Conservation (phyloP, 805 yeast genomes). For the Wickerhamomyces kurtzmanii region DNA sequence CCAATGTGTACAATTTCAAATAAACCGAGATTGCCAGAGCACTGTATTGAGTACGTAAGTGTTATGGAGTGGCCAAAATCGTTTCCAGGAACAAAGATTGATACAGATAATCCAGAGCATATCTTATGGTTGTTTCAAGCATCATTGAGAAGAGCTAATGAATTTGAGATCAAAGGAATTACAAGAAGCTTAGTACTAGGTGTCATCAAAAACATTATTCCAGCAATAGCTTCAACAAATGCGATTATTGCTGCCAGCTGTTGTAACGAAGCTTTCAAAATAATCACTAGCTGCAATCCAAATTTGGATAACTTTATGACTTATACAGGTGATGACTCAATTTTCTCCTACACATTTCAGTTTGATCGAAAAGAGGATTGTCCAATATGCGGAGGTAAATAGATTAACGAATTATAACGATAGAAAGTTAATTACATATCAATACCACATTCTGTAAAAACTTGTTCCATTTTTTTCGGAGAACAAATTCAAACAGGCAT, state of each 20-base stretch:
- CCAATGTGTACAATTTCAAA: slow-evolving; percentile 94
- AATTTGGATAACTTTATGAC: slow-evolving; percentile 69
- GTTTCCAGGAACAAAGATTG: slow-evolving; percentile 39
- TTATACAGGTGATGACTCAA: slow-evolving; percentile 77
- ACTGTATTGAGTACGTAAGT: slow-evolving; percentile 87
- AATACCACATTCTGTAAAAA: too few species aligned
- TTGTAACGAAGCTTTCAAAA: slow-evolving; percentile 77
- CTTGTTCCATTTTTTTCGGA: too few species aligned
- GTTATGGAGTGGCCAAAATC: slow-evolving; percentile 61
- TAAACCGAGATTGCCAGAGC: slow-evolving; percentile 91
- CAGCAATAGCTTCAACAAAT: slow-evolving; percentile 91
- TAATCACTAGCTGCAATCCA: slow-evolving; percentile 63
- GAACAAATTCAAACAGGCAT: too few species aligned
- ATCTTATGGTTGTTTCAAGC: slow-evolving; percentile 50
- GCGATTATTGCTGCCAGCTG: slow-evolving; percentile 87
- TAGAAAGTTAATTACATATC: too few species aligned
- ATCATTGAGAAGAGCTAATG: slow-evolving; percentile 49
- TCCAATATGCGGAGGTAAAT: slow-evolving; percentile 58
- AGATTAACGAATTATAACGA: too few species aligned
- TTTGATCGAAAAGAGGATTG: slow-evolving; percentile 56
- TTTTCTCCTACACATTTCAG: slow-evolving; percentile 63
- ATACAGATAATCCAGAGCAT: slow-evolving; percentile 60
- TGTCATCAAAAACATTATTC: slow-evolving; percentile 84
- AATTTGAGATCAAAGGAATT: slow-evolving; percentile 62
- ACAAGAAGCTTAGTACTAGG: slow-evolving; percentile 69